These are phyloP conservation scores for Echinosophora koreensis DNA, from an alignment of 306 rosid species.

Conservation along the genomic window DNA sequence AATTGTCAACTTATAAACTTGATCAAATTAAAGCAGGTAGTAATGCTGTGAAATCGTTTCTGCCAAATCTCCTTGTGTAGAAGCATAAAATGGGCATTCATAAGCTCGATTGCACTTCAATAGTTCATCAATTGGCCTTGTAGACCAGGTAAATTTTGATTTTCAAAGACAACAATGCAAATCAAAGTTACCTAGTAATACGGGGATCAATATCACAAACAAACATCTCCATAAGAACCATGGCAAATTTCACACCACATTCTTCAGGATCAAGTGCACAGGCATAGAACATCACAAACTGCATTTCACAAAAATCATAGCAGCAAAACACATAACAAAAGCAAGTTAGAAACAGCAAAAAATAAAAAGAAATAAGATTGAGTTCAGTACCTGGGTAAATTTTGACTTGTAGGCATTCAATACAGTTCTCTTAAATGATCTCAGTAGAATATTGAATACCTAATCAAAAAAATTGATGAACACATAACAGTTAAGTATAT, in stretches of 20 bases:
- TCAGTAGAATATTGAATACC: slow-evolving; percentile 77
- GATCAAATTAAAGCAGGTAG: too few relatives aligned
- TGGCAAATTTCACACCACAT: slow-evolving; percentile 77
- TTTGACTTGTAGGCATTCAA: slow-evolving; percentile 84
- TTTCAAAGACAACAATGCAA: background rate
- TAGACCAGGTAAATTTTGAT: background rate
- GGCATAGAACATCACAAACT: slow-evolving; percentile 92
- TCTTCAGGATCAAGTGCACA: slow-evolving; percentile 85
- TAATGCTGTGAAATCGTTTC: background rate
- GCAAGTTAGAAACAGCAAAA: slow-evolving; percentile 8
- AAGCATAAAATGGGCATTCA: background rate
- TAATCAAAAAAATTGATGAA: slow-evolving; percentile 43
- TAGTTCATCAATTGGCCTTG: background rate
- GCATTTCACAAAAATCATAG: slow-evolving; percentile 38
- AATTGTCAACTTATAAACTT: too few relatives aligned
- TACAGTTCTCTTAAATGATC: slow-evolving; percentile 77
- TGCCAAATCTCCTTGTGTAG: background rate
- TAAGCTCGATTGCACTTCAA: background rate
- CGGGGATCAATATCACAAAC: slow-evolving; percentile 52
- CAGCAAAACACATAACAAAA: slow-evolving; percentile 1
- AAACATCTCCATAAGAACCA: slow-evolving; percentile 65
- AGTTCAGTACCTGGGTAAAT: slow-evolving; percentile 80
- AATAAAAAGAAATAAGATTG: background rate
- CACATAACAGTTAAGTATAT: background rate
- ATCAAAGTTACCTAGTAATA: slow-evolving; percentile 61